Percentiles rank a stretch among this genome's conserved stretches.
Evolutionary conservation across 805 yeast species (phyloP).

Genomic region (Ascoidea tarda): DNA sequence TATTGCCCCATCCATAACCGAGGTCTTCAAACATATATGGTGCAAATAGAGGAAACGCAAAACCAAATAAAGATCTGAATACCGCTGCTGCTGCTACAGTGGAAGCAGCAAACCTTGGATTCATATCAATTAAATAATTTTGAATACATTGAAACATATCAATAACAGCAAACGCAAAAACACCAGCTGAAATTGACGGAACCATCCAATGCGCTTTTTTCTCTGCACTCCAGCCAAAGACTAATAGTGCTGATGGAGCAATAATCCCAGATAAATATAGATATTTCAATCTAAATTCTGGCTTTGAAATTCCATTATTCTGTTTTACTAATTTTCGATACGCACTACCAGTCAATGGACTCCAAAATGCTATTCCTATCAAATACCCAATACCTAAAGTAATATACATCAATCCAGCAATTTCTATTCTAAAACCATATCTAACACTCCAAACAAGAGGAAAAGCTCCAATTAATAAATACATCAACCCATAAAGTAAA

Average conservation of each 20-base stretch:
- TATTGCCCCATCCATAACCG: conserved; percentile 40
- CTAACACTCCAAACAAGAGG: conserved; percentile 33
- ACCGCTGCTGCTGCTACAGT: conserved; percentile 55
- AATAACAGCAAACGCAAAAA: conserved; percentile 39
- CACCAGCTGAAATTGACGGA: conserved; percentile 39
- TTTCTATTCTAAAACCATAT: conserved; percentile 34
- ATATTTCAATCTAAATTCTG: conserved; percentile 45
- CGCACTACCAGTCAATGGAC: conserved; percentile 25
- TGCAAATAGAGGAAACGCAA: conserved; percentile 47
- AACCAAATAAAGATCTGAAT: conserved; percentile 43
- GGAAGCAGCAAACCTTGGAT: conserved; percentile 42
- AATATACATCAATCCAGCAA: conserved; percentile 44
- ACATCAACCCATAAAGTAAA: conserved; percentile 51
- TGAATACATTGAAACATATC: conserved; percentile 44
- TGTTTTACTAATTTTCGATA: conserved; percentile 22
- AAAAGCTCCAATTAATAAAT: conserved; percentile 45
- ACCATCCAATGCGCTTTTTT: conserved; percentile 32
- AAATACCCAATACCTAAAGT: conserved; percentile 42
- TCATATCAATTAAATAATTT: conserved; percentile 48
- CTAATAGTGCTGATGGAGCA: conserved; percentile 41
- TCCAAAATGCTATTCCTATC: conserved; percentile 35
- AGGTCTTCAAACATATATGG: conserved; percentile 34
- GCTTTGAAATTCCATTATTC: conserved; percentile 43
- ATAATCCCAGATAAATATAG: conserved; percentile 33
- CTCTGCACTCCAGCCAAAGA: conserved; percentile 49